A percentile compares a stretch with the other conserved stretches of the same genome.
phyloP scores from a whole-genome alignment of 2,329 filamentous ascomycete genomes.

The Colletotrichum eremochloae region DNA sequence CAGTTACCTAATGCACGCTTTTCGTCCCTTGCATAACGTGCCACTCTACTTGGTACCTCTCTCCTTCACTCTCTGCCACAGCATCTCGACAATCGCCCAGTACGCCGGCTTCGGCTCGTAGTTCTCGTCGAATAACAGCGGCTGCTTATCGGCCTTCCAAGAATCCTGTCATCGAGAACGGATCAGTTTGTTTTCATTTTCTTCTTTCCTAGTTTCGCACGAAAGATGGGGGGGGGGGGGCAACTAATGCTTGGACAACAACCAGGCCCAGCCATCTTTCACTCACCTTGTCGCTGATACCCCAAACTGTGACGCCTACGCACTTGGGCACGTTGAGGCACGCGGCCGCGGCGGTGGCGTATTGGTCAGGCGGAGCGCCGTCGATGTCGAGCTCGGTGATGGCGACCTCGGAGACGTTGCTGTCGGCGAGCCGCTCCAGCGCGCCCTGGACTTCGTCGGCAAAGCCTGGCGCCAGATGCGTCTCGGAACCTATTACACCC shows the following conservation, averaged over 20 bases:
- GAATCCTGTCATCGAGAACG: slow-evolving; percentile 55
- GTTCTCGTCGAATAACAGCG: slow-evolving; percentile 66
- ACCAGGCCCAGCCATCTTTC: too few species aligned
- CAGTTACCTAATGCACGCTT: too few species aligned
- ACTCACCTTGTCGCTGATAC: slow-evolving; percentile 60
- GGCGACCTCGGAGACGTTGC: slow-evolving; percentile 68
- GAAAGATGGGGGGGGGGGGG: too few species aligned
- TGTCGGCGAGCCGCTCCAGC: slow-evolving; percentile 64
- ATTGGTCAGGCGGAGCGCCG: slow-evolving; percentile 68
- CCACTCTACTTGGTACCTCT: too few species aligned
- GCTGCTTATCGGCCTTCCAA: slow-evolving; percentile 62
- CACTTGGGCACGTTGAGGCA: slow-evolving; percentile 71
- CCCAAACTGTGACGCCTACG: slow-evolving; percentile 76
- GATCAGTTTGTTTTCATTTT: background rate
- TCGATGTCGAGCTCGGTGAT: slow-evolving; percentile 79
- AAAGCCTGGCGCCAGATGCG: slow-evolving; percentile 62
- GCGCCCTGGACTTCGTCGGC: slow-evolving; percentile 62
- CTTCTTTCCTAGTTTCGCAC: background rate
- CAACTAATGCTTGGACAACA: too few species aligned
- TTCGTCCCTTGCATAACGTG: background rate
- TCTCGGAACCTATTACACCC: slow-evolving; percentile 59
- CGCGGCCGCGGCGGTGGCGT: slow-evolving; percentile 67
- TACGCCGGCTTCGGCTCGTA: slow-evolving; percentile 67
- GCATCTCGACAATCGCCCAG: slow-evolving; percentile 56
- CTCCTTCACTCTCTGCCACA: slow-evolving; percentile 36